These are phyloP conservation scores for Phaseolus coccineus DNA, from an alignment of 331 rosid species.

Conservation along the genomic window DNA sequence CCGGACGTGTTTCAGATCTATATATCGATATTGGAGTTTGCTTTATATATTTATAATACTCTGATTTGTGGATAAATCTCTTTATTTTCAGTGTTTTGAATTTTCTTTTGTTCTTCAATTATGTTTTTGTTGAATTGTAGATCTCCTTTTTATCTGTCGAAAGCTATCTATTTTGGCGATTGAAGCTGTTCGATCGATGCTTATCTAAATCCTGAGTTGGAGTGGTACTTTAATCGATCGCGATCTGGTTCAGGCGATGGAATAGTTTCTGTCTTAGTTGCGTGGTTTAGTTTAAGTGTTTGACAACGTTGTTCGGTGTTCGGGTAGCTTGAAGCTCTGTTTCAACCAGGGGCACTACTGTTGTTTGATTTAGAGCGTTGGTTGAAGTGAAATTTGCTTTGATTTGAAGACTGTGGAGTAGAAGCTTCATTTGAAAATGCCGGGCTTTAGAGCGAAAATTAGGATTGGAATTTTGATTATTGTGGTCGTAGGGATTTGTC, in stretches of 20 bases:
- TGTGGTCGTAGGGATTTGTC: conserved; percentile 58
- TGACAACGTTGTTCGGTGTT: conserved; percentile 9
- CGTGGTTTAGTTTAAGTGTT: background rate
- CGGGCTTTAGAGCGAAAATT: conserved; percentile 66
- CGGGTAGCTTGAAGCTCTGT: conserved; percentile 21
- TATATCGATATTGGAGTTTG: background rate
- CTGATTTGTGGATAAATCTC: conserved; percentile 9
- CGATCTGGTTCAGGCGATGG: conserved; percentile 22
- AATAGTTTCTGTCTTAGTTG: conserved; percentile 7
- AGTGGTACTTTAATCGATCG: background rate
- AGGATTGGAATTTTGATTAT: conserved; percentile 63
- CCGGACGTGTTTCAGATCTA: conserved; percentile 40
- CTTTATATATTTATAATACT: background rate
- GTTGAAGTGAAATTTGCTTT: conserved; percentile 7
- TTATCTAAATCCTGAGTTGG: conserved; percentile 22
- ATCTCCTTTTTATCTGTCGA: conserved; percentile 38
- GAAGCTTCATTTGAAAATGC: conserved; percentile 47
- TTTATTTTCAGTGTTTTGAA: background rate
- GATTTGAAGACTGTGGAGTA: conserved; percentile 19
- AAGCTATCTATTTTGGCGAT: conserved; percentile 30
- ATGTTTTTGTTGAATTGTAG: background rate
- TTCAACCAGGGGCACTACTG: conserved; percentile 5
- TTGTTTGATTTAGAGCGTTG: conserved; percentile 22
- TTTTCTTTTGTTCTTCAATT: background rate
- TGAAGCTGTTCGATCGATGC: conserved; percentile 27